Evolutionary conservation across 177 flowering plant species (phyloP), one percentile per base, ranked within the genome.

Genomic region (Telopea speciosissima): DNA sequence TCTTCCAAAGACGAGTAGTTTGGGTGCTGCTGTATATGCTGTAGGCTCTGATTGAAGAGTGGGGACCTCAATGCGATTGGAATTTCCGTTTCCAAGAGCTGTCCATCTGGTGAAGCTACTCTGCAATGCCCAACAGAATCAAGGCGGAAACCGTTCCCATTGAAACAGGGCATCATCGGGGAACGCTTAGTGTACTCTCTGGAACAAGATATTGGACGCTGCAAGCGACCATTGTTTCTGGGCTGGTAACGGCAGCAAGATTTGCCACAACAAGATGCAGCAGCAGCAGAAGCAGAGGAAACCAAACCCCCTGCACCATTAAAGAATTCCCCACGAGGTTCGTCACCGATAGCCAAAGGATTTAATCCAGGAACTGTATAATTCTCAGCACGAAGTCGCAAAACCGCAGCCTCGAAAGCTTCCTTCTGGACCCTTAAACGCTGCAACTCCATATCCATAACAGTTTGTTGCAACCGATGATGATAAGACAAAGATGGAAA

Each of bases 1-100:
- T 73, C 73, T 24, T 64, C 68, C 62, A 71, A 62, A 16, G 33
- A 56, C 17, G 66, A 45, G 49, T 33, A 61, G 6, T n/a, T 58
- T 60, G 5, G 71, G 54, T 8, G 63, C 11, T 22, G 65, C 5
- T 33, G 40, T 7, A 33, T 3, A 33, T 33, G 40, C 6, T 33
- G 40, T 33, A 33, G 40, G 6, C 40, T 33, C 40, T 33, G 40
- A 13, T 69, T 56, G n/a, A 7, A 56, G 9, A 19, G 17, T 2
- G 8, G 25, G 13, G 22, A 16, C 28, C 23, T 12, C 5, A 7
- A 24, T 21, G 8, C 3, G 14, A 40, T 59, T 17, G 23, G 22
- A 60, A 36, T 36, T 12, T 60, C 33, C 8, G 33, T 14, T 24
- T 40, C 54, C 23, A n/a, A 60, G 8, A 36, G 23, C 5, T 21